Evolutionary conservation across 495 filamentous ascomycete genomes (phyloP).

Genomic region (Talaromyces proteolyticus): DNA sequence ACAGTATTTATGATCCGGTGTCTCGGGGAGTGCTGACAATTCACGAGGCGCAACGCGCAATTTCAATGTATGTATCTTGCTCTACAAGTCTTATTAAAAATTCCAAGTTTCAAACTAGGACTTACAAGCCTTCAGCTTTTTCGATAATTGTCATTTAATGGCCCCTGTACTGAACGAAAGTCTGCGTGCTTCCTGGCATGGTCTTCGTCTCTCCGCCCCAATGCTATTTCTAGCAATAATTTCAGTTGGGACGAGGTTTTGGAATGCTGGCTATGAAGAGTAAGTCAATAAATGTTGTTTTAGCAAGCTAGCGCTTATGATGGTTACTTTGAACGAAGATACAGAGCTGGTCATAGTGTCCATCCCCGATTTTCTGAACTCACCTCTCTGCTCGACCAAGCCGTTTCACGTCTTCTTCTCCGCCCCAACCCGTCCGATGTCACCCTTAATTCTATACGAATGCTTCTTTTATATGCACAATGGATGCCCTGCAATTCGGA

Average conservation of each 20-base stretch:
- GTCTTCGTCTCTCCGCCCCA: not conserved
- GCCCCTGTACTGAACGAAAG: constrained; percentile 11
- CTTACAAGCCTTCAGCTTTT: constrained; percentile 7
- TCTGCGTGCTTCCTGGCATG: constrained; percentile 8
- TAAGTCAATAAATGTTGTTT: not conserved
- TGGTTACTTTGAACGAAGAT: not conserved
- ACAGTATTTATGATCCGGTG: constrained; percentile 7
- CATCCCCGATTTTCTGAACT: not conserved
- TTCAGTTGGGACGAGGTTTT: constrained; percentile 12
- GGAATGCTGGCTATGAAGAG: constrained; percentile 3
- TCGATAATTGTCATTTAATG: constrained; percentile 11
- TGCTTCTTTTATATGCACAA: constrained; percentile 16
- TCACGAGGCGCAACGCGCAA: constrained; percentile 8
- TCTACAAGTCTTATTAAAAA: not conserved
- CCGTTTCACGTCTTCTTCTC: constrained; percentile 14
- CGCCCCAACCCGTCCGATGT: constrained; percentile 15
- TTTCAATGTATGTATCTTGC: constrained; percentile 6
- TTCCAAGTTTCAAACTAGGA: not conserved
- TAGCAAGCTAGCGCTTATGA: not conserved
- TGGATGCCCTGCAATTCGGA: constrained; percentile 15
- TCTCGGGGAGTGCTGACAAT: constrained; percentile 2
- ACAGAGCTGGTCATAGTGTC: not conserved
- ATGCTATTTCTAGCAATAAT: constrained; percentile 13
- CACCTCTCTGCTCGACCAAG: constrained; percentile 9
- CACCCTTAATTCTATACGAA: constrained; percentile 11